phyloP scores from a whole-genome alignment of 345 rosid species.

The Raphanus sativus region DNA sequence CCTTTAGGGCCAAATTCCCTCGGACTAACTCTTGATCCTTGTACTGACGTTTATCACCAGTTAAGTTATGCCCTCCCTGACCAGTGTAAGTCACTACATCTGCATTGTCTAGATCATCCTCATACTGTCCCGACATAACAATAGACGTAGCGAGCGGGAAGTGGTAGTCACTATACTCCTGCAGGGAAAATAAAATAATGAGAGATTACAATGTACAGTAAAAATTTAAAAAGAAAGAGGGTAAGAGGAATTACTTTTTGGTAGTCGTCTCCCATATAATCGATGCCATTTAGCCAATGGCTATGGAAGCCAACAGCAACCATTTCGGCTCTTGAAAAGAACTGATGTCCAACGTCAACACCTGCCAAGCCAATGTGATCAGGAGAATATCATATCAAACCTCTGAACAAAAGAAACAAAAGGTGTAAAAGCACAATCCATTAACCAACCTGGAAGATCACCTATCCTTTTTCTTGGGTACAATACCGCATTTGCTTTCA shows the following conservation, averaged over 20 bases:
- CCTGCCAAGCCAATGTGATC: conserved; percentile 48
- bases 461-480: conserved; percentile 68
- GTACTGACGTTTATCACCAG: conserved; percentile 84
- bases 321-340: conserved; percentile 95
- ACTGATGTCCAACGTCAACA: conserved; percentile 78
- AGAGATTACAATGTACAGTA: background rate
- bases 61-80: conserved; percentile 86
- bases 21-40: conserved; percentile 63
- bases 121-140: conserved; percentile 89
- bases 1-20: conserved; percentile 95
- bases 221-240: background rate
- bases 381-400: background rate
- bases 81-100: conserved; percentile 90
- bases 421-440: conserved; percentile 2
- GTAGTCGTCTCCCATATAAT: conserved; percentile 71
- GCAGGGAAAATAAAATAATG: conserved; percentile 17
- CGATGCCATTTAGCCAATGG: conserved; percentile 97
- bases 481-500: conserved; percentile 43
- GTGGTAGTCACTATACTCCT: conserved; percentile 52
- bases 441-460: conserved; percentile 64
- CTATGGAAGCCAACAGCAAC: conserved; percentile 80
- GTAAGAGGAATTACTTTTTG: conserved; percentile 40
- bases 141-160: conserved; percentile 77
- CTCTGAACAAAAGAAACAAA: background rate
- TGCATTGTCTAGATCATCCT: conserved; percentile 94